Conservation (phyloP, 169 alveolate species). For the Plasmodium inui region DNA sequence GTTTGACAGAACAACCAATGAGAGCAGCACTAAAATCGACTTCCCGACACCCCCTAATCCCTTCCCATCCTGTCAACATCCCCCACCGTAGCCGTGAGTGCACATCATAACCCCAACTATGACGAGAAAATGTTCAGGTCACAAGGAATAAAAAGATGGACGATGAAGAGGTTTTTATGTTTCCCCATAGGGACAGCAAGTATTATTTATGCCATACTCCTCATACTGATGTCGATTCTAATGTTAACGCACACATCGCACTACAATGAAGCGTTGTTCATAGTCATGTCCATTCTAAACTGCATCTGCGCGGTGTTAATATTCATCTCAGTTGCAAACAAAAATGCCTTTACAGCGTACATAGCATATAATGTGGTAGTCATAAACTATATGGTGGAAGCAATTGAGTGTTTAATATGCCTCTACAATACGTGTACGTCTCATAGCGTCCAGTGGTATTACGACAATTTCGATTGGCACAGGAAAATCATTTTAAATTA, state of each 20-base stretch:
- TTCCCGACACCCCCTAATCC: too few relatives aligned
- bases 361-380: constrained; percentile 70
- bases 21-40: not conserved
- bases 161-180: constrained; percentile 69
- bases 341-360: constrained; percentile 75
- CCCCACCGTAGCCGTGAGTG: not conserved
- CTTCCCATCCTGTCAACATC: not conserved
- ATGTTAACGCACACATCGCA: constrained; percentile 71
- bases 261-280: constrained; percentile 65
- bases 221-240: constrained; percentile 43
- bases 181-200: constrained; percentile 68
- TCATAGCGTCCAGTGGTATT: constrained; percentile 75
- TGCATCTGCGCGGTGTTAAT: constrained; percentile 39
- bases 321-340: constrained; percentile 48
- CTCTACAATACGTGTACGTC: constrained; percentile 50
- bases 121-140: constrained; percentile 38
- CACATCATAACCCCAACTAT: not conserved
- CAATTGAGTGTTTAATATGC: constrained; percentile 49
- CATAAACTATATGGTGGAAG: constrained; percentile 69
- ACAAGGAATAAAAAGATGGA: constrained; percentile 72
- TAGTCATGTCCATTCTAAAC: constrained; percentile 40
- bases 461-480: constrained; percentile 69
- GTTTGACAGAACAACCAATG: not conserved
- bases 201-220: constrained; percentile 42
- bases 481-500: constrained; percentile 40